phyloP scores from a whole-genome alignment of 148 eudicot species.

The Bassia scoparia region DNA sequence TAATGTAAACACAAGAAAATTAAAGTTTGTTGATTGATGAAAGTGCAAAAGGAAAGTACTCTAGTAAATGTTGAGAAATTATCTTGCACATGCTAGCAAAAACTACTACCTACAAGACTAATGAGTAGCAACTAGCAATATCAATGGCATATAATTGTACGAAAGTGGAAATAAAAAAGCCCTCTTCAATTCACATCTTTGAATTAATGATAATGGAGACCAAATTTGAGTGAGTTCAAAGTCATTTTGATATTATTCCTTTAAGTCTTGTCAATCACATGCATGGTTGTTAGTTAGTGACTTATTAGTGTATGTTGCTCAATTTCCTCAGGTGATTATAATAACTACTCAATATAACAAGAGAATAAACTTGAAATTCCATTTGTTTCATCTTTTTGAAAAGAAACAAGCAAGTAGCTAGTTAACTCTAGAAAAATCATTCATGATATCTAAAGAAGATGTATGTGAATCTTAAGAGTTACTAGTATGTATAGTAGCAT shows the following conservation, averaged over 20 bases:
- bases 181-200: neutral
- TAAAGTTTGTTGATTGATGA: too few species aligned
- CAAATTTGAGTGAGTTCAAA: slow-evolving; percentile 3
- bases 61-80: too few species aligned
- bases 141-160: neutral
- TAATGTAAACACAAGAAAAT: too few species aligned
- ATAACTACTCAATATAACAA: neutral
- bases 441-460: neutral
- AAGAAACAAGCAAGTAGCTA: too few species aligned
- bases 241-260: neutral
- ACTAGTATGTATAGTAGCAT: too few species aligned
- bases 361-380: too few species aligned
- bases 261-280: slow-evolving; percentile 17
- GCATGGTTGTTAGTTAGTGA: neutral
- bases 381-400: too few species aligned
- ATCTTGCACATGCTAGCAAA: too few species aligned
- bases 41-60: too few species aligned
- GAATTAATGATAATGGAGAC: neutral
- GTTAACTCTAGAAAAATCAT: neutral
- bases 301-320: neutral
- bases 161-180: neutral
- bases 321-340: neutral
- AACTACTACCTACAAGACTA: too few species aligned
- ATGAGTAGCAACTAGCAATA: too few species aligned
- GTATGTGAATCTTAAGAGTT: neutral